phyloP scores from a whole-genome alignment of 192 early-diverging fungal genomes.

The Oehlia diaphana region DNA sequence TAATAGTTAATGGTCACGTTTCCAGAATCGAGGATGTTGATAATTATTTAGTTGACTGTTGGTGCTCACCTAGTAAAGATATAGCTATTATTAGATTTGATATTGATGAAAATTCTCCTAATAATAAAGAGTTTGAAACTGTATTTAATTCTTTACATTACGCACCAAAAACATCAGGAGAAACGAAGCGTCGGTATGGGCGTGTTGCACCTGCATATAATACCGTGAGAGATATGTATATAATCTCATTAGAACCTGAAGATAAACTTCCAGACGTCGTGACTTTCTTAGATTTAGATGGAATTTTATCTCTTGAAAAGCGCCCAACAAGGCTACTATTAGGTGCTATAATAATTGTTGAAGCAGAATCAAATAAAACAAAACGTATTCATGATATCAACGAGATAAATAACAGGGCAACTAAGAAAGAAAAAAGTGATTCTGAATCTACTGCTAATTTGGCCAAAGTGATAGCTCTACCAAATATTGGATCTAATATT shows the following conservation, averaged over 20 bases:
- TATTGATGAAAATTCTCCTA: constrained; percentile 19
- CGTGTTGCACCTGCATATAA: constrained; percentile 66
- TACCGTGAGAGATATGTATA: constrained; percentile 75
- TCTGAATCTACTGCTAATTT: neutral
- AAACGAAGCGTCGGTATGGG: constrained; percentile 55
- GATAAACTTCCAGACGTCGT: constrained; percentile 61
- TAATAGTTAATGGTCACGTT: constrained; percentile 70
- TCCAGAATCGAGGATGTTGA: constrained; percentile 42
- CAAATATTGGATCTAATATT: constrained; percentile 16
- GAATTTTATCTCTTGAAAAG: constrained; percentile 26
- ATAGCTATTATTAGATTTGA: constrained; percentile 63
- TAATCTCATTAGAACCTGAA: constrained; percentile 58
- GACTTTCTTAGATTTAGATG: constrained; percentile 46
- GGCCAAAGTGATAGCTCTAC: neutral
- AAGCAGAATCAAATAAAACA: constrained; percentile 23
- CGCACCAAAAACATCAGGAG: neutral
- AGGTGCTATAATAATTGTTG: constrained; percentile 24
- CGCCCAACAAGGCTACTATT: constrained; percentile 26
- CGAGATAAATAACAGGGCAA: neutral
- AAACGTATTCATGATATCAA: constrained; percentile 13
- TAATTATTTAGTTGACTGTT: constrained; percentile 59
- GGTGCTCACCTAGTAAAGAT: constrained; percentile 55
- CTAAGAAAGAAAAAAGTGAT: constrained; percentile 14
- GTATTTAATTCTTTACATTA: constrained; percentile 65
- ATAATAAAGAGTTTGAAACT: constrained; percentile 41